Conservation (phyloP, 2,329 filamentous ascomycete genomes). For the Fusarium subtropicale region DNA sequence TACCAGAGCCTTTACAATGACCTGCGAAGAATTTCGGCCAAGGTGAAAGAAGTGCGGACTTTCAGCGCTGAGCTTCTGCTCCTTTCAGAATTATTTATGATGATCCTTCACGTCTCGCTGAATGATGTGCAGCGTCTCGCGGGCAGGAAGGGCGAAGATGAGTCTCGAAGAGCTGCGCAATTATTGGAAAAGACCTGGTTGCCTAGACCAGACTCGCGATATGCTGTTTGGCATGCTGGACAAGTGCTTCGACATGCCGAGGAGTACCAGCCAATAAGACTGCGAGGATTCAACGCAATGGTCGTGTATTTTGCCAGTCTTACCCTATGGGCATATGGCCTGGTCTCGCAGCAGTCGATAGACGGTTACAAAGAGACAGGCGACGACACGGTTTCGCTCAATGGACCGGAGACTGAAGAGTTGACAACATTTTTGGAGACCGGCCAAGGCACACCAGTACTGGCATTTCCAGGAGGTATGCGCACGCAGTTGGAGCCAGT, state of each 20-base stretch:
- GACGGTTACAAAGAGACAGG: slow-evolving; percentile 16
- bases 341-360: slow-evolving; percentile 20
- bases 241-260: slow-evolving; percentile 42
- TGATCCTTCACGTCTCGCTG: slow-evolving; percentile 42
- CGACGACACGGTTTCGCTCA: slow-evolving; percentile 30
- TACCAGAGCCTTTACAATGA: slow-evolving; percentile 41
- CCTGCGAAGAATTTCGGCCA: slow-evolving; percentile 33
- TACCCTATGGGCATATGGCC: slow-evolving; percentile 40
- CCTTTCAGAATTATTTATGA: slow-evolving; percentile 44
- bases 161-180: slow-evolving; percentile 31
- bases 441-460: slow-evolving; percentile 31
- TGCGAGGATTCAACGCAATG: slow-evolving; percentile 43
- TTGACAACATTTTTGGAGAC: slow-evolving; percentile 35
- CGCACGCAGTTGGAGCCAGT: slow-evolving; percentile 33
- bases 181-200: slow-evolving; percentile 37
- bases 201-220: slow-evolving; percentile 30
- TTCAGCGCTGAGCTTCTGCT: slow-evolving; percentile 30
- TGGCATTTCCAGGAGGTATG: slow-evolving; percentile 26
- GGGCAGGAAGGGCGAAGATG: slow-evolving; percentile 40
- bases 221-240: slow-evolving; percentile 44
- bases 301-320: slow-evolving; percentile 43
- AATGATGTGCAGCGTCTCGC: slow-evolving; percentile 39
- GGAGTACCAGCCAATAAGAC: slow-evolving; percentile 32
- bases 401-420: slow-evolving; percentile 34
- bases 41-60: slow-evolving; percentile 18